Evolutionary conservation across 441 rosid genomes (phyloP).

Genomic region (Arabidopsis lyrata): DNA sequence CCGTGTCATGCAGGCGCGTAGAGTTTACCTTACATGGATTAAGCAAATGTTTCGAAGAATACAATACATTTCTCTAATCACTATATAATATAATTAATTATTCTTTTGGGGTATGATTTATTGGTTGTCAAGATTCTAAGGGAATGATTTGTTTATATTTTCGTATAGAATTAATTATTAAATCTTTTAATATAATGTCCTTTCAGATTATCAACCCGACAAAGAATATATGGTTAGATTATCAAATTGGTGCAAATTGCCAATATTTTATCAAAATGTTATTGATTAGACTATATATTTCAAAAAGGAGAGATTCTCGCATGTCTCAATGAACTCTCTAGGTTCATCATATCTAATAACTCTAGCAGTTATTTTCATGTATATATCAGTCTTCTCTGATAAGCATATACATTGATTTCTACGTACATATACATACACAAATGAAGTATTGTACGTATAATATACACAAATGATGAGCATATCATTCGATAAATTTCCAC

Average conservation of each 20-base stretch:
- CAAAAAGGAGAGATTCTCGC: constrained; percentile 15
- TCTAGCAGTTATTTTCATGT: neutral
- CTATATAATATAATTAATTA: neutral
- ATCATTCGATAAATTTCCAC: constrained; percentile 22
- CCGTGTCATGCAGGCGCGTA: neutral
- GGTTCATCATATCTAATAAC: neutral
- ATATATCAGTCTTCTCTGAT: neutral
- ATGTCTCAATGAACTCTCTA: neutral
- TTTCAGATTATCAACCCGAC: constrained; percentile 37
- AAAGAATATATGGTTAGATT: constrained; percentile 36
- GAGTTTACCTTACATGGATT: neutral
- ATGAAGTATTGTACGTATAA: neutral
- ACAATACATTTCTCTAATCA: neutral
- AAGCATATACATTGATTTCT: neutral
- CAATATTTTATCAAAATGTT: neutral
- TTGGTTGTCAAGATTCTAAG: constrained; percentile 36
- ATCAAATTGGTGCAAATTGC: constrained; percentile 33
- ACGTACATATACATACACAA: neutral
- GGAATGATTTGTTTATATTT: constrained; percentile 34
- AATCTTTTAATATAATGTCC: constrained; percentile 4
- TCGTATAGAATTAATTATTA: neutral
- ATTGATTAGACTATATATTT: neutral
- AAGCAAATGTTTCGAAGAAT: neutral
- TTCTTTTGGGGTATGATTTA: constrained; percentile 3
- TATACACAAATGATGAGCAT: constrained; percentile 23